These are phyloP conservation scores for Xylaria sp. DNA, from an alignment of 2,329 filamentous ascomycete species.

Conservation along the genomic window DNA sequence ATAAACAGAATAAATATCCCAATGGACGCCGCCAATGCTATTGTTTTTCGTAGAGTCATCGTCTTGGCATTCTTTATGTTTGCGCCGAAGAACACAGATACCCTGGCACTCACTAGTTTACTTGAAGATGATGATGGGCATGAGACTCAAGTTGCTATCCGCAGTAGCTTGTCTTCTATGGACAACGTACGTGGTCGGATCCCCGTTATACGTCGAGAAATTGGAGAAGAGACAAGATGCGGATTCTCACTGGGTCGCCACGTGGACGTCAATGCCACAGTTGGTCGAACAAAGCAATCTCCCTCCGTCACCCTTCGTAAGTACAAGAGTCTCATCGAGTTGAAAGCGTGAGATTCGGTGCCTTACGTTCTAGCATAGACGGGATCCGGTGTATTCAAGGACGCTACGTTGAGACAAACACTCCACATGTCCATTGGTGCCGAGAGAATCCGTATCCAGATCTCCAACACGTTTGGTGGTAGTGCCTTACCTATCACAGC, in stretches of 20 bases:
- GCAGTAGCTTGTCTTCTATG: slow-evolving; percentile 40
- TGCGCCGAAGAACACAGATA: not conserved
- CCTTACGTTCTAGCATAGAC: slow-evolving; percentile 43
- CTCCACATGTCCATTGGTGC: slow-evolving; percentile 67
- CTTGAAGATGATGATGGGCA: slow-evolving; percentile 31
- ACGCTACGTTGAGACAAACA: slow-evolving; percentile 74
- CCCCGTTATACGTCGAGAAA: slow-evolving; percentile 27
- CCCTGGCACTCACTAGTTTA: not conserved
- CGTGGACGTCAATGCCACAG: slow-evolving; percentile 74
- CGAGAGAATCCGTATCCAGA: slow-evolving; percentile 66
- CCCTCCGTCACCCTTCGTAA: slow-evolving; percentile 68
- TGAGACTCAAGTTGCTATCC: slow-evolving; percentile 35
- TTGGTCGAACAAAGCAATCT: slow-evolving; percentile 70
- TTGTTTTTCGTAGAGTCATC: not conserved
- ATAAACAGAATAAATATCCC: slow-evolving; percentile 26
- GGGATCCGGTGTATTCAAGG: slow-evolving; percentile 62
- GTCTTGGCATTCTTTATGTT: slow-evolving; percentile 7
- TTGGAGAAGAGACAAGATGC: slow-evolving; percentile 44
- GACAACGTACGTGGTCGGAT: slow-evolving; percentile 30
- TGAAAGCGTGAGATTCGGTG: not conserved
- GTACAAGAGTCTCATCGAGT: slow-evolving; percentile 38
- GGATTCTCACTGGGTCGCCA: slow-evolving; percentile 67
- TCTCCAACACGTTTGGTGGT: slow-evolving; percentile 73
- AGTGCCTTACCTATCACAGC: slow-evolving; percentile 69
- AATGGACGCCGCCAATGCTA: slow-evolving; percentile 1